phyloP scores from a whole-genome alignment of 2,329 filamentous ascomycete genomes.

The Basipetospora chlamydospora region DNA sequence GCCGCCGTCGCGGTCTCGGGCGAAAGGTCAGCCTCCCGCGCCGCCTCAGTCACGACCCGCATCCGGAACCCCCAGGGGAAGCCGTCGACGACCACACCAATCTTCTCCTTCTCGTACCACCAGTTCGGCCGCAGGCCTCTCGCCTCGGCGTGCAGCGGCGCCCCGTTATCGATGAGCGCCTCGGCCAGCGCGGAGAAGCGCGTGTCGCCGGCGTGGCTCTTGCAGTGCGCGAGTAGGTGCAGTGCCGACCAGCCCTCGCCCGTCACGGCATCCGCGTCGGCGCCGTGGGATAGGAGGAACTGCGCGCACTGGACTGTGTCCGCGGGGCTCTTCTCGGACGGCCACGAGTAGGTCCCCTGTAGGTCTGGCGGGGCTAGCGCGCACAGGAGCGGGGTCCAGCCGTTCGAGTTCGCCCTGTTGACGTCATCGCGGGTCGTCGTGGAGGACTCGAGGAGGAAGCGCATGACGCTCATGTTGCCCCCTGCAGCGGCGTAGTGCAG shows the following conservation, averaged over 20 bases:
- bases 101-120: not conserved
- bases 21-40: not conserved
- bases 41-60: conserved; percentile 4
- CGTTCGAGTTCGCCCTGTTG: conserved; percentile 3
- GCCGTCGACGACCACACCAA: conserved; percentile 1
- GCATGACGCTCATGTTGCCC: conserved; percentile 4
- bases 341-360: conserved; percentile 2
- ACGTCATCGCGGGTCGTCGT: conserved; percentile 5
- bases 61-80: conserved; percentile 6
- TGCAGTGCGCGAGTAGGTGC: conserved; percentile 4
- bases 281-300: conserved; percentile 5
- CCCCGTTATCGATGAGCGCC: conserved; percentile 7
- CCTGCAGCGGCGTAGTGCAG: conserved; percentile 7
- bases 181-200: conserved; percentile 2
- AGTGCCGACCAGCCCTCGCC: conserved; percentile 8
- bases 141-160: conserved; percentile 6
- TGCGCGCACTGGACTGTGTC: not conserved
- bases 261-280: conserved; percentile 6
- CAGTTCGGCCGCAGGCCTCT: conserved; percentile 2
- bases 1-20: not conserved
- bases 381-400: conserved; percentile 8
- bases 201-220: conserved; percentile 2
- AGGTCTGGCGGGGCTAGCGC: conserved; percentile 6
- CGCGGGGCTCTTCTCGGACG: conserved; percentile 2
- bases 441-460: conserved; percentile 3